Conservation (phyloP, 805 yeast species). For the Cyberlindnera maclurae region DNA sequence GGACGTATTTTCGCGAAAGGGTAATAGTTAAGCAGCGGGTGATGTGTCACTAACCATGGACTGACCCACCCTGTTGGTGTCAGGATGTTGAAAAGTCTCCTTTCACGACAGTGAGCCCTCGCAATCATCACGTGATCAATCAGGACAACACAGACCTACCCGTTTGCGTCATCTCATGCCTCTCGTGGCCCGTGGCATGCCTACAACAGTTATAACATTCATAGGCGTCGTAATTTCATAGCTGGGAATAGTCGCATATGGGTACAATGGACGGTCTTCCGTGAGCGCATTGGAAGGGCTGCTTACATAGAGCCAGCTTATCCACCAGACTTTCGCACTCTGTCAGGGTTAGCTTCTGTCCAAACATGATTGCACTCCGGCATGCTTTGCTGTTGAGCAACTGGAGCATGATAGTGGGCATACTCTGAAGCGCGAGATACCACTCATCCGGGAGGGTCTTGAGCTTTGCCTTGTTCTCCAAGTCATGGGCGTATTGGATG, state of each 20-base stretch:
- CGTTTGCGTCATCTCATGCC: too few relatives aligned
- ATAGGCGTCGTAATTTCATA: neutral
- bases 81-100: neutral
- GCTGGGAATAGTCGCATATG: slow-evolving; percentile 23
- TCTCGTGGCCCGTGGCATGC: too few relatives aligned
- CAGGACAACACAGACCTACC: neutral
- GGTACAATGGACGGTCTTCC: slow-evolving; percentile 75
- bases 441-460: slow-evolving; percentile 21
- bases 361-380: slow-evolving; percentile 65
- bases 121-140: too few relatives aligned
- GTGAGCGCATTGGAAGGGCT: slow-evolving; percentile 81
- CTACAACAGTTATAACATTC: too few relatives aligned
- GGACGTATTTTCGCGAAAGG: slow-evolving; percentile 1
- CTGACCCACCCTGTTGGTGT: neutral
- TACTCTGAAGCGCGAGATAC: slow-evolving; percentile 31
- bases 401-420: slow-evolving; percentile 48
- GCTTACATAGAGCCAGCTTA: slow-evolving; percentile 38
- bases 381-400: slow-evolving; percentile 58
- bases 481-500: slow-evolving; percentile 38
- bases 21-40: too few relatives aligned
- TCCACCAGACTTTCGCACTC: slow-evolving; percentile 41
- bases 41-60: slow-evolving; percentile 1
- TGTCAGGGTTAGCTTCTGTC: slow-evolving; percentile 36
- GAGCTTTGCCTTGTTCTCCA: slow-evolving; percentile 28
- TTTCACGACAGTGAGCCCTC: too few relatives aligned